These are phyloP conservation scores for Xylaria digitata DNA, from an alignment of 2,329 filamentous ascomycete genomes.

Conservation along the genomic window DNA sequence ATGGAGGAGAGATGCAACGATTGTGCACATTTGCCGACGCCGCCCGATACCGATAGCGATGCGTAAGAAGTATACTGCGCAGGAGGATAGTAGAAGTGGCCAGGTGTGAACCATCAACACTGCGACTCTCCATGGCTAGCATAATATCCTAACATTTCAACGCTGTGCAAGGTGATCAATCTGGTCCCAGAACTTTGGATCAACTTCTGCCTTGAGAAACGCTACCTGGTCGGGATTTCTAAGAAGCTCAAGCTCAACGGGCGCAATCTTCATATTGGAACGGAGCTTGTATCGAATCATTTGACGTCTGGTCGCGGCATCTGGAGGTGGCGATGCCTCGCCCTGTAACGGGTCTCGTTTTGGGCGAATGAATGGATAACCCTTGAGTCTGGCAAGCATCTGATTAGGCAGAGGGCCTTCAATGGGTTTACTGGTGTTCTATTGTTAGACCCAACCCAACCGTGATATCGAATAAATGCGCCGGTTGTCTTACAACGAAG, in stretches of 20 bases:
- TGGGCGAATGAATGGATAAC: constrained; percentile 19
- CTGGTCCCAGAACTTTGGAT: constrained; percentile 28
- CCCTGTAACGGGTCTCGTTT: not conserved
- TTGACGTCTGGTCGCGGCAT: constrained; percentile 31
- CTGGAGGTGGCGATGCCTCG: not conserved
- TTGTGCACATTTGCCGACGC: constrained; percentile 11
- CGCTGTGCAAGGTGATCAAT: constrained; percentile 25
- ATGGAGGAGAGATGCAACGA: constrained; percentile 11
- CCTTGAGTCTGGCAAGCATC: constrained; percentile 19
- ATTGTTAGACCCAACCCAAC: constrained; percentile 17
- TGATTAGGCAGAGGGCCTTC: constrained; percentile 18
- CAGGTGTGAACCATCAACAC: constrained; percentile 10
- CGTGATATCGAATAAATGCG: constrained; percentile 3
- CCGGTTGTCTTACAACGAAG: constrained; percentile 26
- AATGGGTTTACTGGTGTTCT: constrained; percentile 4
- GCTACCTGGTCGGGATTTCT: constrained; percentile 25
- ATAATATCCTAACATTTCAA: constrained; percentile 4
- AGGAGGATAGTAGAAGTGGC: not conserved
- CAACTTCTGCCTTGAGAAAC: constrained; percentile 25
- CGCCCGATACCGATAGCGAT: constrained; percentile 7
- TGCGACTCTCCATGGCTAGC: not conserved
- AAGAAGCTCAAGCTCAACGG: constrained; percentile 24
- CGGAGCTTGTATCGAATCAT: constrained; percentile 30
- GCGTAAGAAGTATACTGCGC: not conserved
- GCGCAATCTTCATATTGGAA: constrained; percentile 30